These are phyloP conservation scores for Penicillium bialowiezense DNA, from an alignment of 495 filamentous ascomycete genomes.

Conservation along the genomic window DNA sequence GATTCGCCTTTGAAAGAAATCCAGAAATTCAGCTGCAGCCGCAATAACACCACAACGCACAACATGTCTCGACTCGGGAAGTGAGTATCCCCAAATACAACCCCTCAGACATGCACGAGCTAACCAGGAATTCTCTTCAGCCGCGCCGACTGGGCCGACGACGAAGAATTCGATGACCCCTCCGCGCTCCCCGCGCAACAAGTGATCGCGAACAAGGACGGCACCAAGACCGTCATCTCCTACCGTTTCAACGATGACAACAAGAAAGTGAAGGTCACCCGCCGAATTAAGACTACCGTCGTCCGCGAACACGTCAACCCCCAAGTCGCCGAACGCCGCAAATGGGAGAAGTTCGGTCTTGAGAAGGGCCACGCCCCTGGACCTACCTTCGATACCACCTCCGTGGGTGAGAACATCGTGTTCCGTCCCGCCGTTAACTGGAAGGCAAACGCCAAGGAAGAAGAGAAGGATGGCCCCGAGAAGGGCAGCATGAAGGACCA, in stretches of 20 bases:
- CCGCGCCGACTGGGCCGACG: slow-evolving; percentile 92
- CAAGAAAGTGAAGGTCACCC: slow-evolving; percentile 94
- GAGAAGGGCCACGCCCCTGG: slow-evolving; percentile 70
- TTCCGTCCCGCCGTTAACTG: slow-evolving; percentile 89
- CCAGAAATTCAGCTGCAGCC: slow-evolving; percentile 43
- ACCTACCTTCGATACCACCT: slow-evolving; percentile 80
- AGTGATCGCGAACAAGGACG: slow-evolving; percentile 92
- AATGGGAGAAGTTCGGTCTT: slow-evolving; percentile 88
- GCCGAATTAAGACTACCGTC: slow-evolving; percentile 84
- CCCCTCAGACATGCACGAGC: neutral
- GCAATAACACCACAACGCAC: slow-evolving; percentile 28
- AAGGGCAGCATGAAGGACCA: slow-evolving; percentile 76
- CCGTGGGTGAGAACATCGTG: slow-evolving; percentile 93
- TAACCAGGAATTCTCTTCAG: slow-evolving; percentile 36
- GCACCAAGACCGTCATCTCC: slow-evolving; percentile 90
- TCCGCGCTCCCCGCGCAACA: slow-evolving; percentile 78
- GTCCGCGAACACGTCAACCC: slow-evolving; percentile 93
- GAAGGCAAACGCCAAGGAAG: slow-evolving; percentile 82
- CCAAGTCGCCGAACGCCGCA: slow-evolving; percentile 86
- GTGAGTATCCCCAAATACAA: slow-evolving; percentile 27
- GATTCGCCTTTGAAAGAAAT: slow-evolving; percentile 43
- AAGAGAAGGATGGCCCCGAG: slow-evolving; percentile 71
- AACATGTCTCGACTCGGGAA: slow-evolving; percentile 50
- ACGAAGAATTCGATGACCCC: slow-evolving; percentile 84
- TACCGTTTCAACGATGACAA: slow-evolving; percentile 89